phyloP scores from a whole-genome alignment of 2,329 filamentous ascomycete genomes.

The Grosmannia serpens region DNA sequence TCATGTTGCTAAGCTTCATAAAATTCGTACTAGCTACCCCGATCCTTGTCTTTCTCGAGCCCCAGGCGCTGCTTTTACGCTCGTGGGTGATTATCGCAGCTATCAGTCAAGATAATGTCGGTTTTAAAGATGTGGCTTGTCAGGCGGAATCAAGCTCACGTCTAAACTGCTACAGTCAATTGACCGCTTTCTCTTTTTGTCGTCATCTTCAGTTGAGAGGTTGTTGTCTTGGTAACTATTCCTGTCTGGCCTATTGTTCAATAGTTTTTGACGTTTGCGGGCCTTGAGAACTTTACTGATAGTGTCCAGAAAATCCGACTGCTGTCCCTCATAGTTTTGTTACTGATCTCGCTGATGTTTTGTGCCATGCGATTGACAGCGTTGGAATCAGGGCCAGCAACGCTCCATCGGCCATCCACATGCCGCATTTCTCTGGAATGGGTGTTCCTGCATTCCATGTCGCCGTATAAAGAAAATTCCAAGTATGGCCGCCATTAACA shows the following conservation, averaged over 20 bases:
- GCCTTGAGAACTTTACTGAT: slow-evolving; percentile 17
- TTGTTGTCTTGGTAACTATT: background rate
- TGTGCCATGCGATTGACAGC: slow-evolving; percentile 25
- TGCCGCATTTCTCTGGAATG: slow-evolving; percentile 21
- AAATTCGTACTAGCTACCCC: background rate
- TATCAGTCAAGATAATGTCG: background rate
- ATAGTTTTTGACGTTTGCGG: background rate
- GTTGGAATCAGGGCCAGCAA: slow-evolving; percentile 30
- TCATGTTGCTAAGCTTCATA: background rate
- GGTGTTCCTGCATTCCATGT: slow-evolving; percentile 27
- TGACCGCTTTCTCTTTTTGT: slow-evolving; percentile 11
- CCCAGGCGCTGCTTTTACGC: background rate
- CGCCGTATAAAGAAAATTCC: slow-evolving; percentile 27
- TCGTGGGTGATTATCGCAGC: background rate
- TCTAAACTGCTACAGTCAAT: background rate
- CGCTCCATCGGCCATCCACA: slow-evolving; percentile 31
- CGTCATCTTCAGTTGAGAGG: slow-evolving; percentile 2
- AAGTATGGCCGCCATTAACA: slow-evolving; percentile 5
- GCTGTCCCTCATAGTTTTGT: slow-evolving; percentile 9
- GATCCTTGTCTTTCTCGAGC: slow-evolving; percentile 4
- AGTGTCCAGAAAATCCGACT: slow-evolving; percentile 17
- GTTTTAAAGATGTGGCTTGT: background rate
- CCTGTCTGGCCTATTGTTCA: slow-evolving; percentile 1
- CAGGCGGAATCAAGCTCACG: background rate
- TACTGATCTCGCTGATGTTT: slow-evolving; percentile 20